Evolutionary conservation across 2,329 filamentous ascomycete genomes (phyloP).

Genomic region (Cucurbitaria berberidis): DNA sequence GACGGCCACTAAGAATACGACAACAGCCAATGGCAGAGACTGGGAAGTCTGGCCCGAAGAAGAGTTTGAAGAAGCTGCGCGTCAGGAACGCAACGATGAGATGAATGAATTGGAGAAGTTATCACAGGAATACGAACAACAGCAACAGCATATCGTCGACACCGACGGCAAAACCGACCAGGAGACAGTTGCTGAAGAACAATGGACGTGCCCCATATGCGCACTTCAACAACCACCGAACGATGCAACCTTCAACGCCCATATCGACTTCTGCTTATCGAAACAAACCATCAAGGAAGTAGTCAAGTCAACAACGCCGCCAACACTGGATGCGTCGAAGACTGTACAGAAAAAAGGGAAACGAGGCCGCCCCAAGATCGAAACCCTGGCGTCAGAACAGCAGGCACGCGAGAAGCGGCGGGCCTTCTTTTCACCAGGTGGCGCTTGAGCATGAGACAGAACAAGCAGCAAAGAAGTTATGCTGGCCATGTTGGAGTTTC

Average conservation of each 20-base stretch:
- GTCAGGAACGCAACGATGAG: constrained; percentile 65
- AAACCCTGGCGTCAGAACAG: constrained; percentile 25
- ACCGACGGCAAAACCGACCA: constrained; percentile 23
- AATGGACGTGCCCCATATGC: constrained; percentile 92
- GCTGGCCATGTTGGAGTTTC: no score
- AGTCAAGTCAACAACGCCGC: constrained; percentile 60
- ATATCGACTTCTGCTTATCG: constrained; percentile 92
- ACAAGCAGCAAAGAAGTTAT: neutral
- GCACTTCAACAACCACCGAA: constrained; percentile 74
- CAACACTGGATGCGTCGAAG: constrained; percentile 14
- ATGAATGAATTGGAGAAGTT: constrained; percentile 67
- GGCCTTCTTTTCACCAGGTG: constrained; percentile 39
- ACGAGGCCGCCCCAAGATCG: constrained; percentile 36
- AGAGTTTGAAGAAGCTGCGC: constrained; percentile 67
- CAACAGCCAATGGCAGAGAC: constrained; percentile 50
- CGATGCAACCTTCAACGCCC: constrained; percentile 82
- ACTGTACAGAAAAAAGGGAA: constrained; percentile 35
- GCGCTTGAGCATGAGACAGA: neutral
- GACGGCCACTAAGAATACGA: constrained; percentile 14
- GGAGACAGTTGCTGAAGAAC: constrained; percentile 28
- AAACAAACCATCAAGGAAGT: constrained; percentile 83
- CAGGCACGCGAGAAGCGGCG: constrained; percentile 40
- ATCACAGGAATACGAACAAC: constrained; percentile 61
- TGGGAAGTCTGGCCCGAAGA: constrained; percentile 75
- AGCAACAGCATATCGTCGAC: constrained; percentile 7